These are phyloP conservation scores for Salix koriyanagi DNA, from an alignment of 345 rosid species.

Conservation along the genomic window DNA sequence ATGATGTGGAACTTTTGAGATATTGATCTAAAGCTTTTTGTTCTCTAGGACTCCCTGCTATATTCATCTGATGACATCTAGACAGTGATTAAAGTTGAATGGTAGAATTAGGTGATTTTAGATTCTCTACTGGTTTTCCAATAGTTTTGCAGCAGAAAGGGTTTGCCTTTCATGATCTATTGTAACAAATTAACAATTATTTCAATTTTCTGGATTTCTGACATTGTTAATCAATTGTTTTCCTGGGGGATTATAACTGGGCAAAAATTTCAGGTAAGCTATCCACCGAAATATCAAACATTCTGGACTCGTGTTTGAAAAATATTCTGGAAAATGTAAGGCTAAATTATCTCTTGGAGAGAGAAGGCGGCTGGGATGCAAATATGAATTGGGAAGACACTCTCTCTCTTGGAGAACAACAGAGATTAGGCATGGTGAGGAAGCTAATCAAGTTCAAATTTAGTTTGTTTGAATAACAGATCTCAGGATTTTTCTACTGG, in stretches of 20 bases:
- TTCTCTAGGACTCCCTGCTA: background rate
- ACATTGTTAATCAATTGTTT: background rate
- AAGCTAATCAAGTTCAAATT: background rate
- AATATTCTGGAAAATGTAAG: conserved; percentile 74
- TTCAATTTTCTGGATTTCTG: background rate
- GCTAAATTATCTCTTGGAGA: conserved; percentile 75
- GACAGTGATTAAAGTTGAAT: background rate
- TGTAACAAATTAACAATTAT: background rate
- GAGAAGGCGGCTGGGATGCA: conserved; percentile 92
- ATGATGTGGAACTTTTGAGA: background rate
- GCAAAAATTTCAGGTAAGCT: conserved; percentile 39
- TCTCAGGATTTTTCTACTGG: background rate
- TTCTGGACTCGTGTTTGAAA: conserved; percentile 61
- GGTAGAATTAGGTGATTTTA: background rate
- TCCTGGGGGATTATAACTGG: background rate
- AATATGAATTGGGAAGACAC: conserved; percentile 79
- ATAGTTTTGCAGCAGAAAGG: background rate
- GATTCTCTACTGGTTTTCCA: background rate
- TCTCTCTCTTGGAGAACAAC: conserved; percentile 97
- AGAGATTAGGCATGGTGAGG: conserved; percentile 93
- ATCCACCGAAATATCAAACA: conserved; percentile 27
- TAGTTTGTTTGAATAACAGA: background rate
- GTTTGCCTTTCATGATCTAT: background rate
- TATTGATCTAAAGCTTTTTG: background rate
- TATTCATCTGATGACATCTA: background rate